Conservation (phyloP, 768 basidiomycete species). For the Mycena pura region DNA sequence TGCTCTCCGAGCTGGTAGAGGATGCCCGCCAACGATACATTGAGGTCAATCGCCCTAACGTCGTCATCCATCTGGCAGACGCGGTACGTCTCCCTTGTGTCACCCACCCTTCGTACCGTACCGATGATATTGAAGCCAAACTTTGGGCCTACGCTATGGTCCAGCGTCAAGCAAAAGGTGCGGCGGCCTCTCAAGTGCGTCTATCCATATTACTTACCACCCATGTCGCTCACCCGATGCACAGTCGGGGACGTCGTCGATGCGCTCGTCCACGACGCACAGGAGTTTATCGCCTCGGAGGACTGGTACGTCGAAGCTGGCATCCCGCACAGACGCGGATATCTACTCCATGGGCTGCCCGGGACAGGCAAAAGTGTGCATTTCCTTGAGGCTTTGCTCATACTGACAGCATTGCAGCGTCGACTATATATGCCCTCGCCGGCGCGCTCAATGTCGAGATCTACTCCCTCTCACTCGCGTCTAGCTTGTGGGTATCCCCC, state of each 20-base stretch:
- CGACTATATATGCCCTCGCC: slow-evolving; percentile 31
- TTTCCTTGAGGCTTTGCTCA: slow-evolving; percentile 28
- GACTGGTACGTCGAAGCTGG: slow-evolving; percentile 39
- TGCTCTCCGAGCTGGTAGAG: slow-evolving; percentile 47
- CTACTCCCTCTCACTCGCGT: slow-evolving; percentile 46
- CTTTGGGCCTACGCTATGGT: slow-evolving; percentile 28
- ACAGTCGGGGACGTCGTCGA: slow-evolving; percentile 32
- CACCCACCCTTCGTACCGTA: slow-evolving; percentile 7
- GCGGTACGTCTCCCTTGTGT: slow-evolving; percentile 24
- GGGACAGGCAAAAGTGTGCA: slow-evolving; percentile 41
- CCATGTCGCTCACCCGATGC: neutral
- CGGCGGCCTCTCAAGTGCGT: slow-evolving; percentile 29
- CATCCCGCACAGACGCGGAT: slow-evolving; percentile 43
- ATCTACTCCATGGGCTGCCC: slow-evolving; percentile 41
- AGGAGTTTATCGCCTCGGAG: slow-evolving; percentile 39
- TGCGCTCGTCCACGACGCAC: slow-evolving; percentile 38
- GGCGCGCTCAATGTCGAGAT: slow-evolving; percentile 66
- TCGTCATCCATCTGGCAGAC: slow-evolving; percentile 46
- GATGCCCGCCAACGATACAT: slow-evolving; percentile 47
- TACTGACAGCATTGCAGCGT: slow-evolving; percentile 23
- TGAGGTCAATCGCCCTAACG: slow-evolving; percentile 44
- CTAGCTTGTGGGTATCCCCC: slow-evolving; percentile 29
- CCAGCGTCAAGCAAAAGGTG: slow-evolving; percentile 27
- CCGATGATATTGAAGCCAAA: neutral
- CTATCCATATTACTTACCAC: neutral